Evolutionary conservation across 2,329 filamentous ascomycete genomes (phyloP).

Genomic region (Apiospora hydei): DNA sequence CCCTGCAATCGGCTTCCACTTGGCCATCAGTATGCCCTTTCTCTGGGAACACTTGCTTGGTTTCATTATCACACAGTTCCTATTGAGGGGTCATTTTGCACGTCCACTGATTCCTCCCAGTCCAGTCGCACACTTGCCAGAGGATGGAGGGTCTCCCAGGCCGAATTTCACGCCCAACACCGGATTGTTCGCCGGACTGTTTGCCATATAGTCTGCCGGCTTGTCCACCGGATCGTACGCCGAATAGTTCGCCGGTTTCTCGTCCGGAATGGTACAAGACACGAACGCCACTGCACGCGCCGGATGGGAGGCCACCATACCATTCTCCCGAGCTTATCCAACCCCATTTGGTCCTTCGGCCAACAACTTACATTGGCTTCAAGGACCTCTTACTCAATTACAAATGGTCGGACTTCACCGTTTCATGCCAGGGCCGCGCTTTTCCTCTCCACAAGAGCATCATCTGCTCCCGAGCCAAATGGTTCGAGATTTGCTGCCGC

Average conservation of each 20-base stretch:
- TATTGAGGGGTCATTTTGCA: neutral
- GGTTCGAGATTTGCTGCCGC: neutral
- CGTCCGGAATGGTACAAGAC: too few species aligned
- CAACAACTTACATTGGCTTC: too few species aligned
- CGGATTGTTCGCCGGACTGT: neutral
- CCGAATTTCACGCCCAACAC: neutral
- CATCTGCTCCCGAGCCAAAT: neutral
- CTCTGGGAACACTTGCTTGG: too few species aligned
- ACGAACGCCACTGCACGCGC: too few species aligned
- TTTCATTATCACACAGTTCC: too few species aligned
- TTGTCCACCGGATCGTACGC: neutral
- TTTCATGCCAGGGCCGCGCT: neutral
- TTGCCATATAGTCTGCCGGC: neutral
- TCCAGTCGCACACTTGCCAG: neutral
- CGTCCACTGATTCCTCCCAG: neutral
- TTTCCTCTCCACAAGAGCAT: neutral
- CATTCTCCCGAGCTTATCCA: too few species aligned
- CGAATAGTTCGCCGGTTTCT: neutral
- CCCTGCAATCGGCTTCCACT: neutral
- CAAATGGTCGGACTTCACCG: neutral
- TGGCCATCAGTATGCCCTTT: neutral
- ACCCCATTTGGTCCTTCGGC: too few species aligned
- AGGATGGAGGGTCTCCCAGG: neutral
- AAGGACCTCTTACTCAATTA: too few species aligned
- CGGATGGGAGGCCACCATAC: neutral